These are phyloP conservation scores for Pichia sp. DNA, from an alignment of 1,139 yeast species.

Conservation along the genomic window DNA sequence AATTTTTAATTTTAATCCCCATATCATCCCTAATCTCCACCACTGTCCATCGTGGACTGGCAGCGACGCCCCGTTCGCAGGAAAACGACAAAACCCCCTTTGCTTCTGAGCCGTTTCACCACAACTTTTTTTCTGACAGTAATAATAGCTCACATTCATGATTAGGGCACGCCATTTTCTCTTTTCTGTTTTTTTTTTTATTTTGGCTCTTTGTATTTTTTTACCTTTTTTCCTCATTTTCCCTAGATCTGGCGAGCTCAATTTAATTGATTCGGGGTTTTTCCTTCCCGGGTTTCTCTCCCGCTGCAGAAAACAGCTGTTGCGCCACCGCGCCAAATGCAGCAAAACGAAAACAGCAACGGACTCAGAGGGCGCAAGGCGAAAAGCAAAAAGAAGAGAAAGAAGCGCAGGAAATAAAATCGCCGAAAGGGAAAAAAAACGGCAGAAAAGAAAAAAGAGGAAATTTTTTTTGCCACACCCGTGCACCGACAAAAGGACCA, in stretches of 20 bases:
- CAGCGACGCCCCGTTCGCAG: too few species aligned
- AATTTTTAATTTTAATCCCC: background rate
- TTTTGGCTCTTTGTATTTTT: too few species aligned
- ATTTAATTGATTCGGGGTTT: background rate
- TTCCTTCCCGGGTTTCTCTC: background rate
- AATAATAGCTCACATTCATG: too few species aligned
- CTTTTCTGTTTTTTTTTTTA: too few species aligned
- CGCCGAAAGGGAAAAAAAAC: background rate
- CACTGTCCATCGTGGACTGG: background rate
- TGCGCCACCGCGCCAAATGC: background rate
- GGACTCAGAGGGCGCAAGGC: background rate
- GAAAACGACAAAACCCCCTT: too few species aligned
- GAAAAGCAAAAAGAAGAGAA: too few species aligned
- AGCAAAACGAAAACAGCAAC: background rate
- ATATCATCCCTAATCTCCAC: background rate
- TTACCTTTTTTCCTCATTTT: too few species aligned
- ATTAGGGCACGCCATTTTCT: too few species aligned
- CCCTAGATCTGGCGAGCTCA: too few species aligned
- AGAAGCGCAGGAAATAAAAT: background rate
- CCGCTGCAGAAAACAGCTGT: background rate
- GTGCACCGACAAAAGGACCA: background rate
- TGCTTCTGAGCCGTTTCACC: too few species aligned
- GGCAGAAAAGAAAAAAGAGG: background rate
- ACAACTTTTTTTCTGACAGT: too few species aligned
- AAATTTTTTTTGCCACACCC: background rate